Evolutionary conservation across 768 basidiomycete species (phyloP), one percentile per base, ranked within the genome.

Genomic region (Kwoniella sp.): DNA sequence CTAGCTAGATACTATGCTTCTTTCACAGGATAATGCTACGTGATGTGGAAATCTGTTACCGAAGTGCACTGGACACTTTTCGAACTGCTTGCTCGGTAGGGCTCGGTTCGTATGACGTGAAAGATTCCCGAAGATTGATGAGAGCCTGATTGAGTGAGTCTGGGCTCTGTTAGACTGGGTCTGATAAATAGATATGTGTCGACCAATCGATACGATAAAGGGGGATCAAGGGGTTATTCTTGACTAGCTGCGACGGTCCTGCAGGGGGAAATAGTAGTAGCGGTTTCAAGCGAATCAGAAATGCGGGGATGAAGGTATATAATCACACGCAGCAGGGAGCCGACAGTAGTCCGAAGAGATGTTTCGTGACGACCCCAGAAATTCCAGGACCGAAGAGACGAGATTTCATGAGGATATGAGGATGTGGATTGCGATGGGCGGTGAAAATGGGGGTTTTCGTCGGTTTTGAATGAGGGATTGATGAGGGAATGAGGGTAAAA

Each of bases 131-230:
- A 28, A 41, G 22, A 25, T 51, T 51, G 50, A 51, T 51, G 22
- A 25, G 23, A 51, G 50, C 23, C 22, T 28, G 50, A 28, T 9
- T 28, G 50, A 25, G 20, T 23, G 50, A 51, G 50, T 51, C 50
- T 51, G 50, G 50, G 26, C 50, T 51, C 50, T 51, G 50, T 17
- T 51, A 51, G 50, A 9, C 50, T 17, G 50, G 23, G 4, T 45
- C 9, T 45, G 41, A 45, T 45, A 45, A 51, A 25, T 51, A 28
- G 50, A 51, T 51, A 23, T 28, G 50, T 9, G 50, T 28, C 50
- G 15, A 51, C 26, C 26, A 23, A 23, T 25, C 50, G 50, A 51
- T 51, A 51, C 50, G 50, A 51, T 51, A 28, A 51, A 51, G 50
- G 50, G 50, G 22, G 41, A 17, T 20, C 41, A 11, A 7, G 34